Conservation (phyloP, 2,329 filamentous ascomycete genomes). For the Verticillium dahliae region DNA sequence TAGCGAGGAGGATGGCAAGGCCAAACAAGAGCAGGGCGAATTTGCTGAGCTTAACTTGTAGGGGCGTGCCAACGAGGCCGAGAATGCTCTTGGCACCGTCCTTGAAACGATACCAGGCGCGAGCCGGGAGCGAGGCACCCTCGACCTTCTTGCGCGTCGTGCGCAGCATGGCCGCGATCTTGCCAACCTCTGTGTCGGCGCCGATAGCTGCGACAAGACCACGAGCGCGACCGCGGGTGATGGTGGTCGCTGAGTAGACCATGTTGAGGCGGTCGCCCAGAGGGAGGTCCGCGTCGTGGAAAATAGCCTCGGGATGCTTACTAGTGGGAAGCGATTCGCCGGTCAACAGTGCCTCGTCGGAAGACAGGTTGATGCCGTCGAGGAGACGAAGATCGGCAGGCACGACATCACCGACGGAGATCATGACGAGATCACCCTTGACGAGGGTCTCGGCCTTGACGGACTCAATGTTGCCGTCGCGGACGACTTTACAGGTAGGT, state of each 20-base stretch:
- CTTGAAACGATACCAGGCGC: conserved; percentile 37
- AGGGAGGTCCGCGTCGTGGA: conserved; percentile 47
- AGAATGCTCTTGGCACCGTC: conserved; percentile 44
- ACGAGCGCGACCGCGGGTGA: conserved; percentile 62
- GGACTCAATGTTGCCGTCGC: conserved; percentile 42
- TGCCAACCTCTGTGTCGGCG: conserved; percentile 69
- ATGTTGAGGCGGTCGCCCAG: conserved; percentile 67
- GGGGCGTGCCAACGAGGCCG: conserved; percentile 68
- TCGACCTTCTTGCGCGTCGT: conserved; percentile 45
- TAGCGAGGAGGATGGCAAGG: conserved; percentile 55
- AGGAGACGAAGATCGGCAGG: conserved; percentile 62
- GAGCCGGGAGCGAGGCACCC: conserved; percentile 25
- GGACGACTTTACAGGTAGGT: conserved; percentile 53
- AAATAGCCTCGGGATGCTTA: conserved; percentile 54
- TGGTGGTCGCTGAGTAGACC: conserved; percentile 64
- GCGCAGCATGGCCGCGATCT: conserved; percentile 65
- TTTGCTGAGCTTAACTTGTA: conserved; percentile 80
- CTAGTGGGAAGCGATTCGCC: conserved; percentile 65
- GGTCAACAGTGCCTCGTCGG: conserved; percentile 69
- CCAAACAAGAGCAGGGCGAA: conserved; percentile 76
- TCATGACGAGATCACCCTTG: conserved; percentile 57
- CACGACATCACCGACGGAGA: conserved; percentile 61
- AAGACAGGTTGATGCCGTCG: conserved; percentile 65
- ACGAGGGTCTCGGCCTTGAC: conserved; percentile 54
- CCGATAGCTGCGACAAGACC: conserved; percentile 66